Evolutionary conservation across 441 rosid species (phyloP).

Genomic region (Populus hybrid): DNA sequence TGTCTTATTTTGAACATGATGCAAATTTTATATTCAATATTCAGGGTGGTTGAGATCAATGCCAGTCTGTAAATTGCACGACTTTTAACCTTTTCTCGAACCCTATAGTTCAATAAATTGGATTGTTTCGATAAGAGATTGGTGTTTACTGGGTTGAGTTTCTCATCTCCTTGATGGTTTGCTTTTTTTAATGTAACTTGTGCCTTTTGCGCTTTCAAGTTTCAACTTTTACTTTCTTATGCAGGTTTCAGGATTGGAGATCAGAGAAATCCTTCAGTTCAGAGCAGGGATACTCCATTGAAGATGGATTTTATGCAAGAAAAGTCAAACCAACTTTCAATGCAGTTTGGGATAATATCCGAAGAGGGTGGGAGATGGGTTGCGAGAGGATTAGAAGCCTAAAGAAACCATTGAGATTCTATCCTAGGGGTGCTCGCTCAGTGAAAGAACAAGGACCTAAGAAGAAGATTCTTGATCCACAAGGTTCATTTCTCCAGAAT

Average conservation of each 20-base stretch:
- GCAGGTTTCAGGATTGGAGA: slow-evolving; percentile 51
- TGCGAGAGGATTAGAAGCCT: slow-evolving; percentile 46
- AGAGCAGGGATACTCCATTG: slow-evolving; percentile 11
- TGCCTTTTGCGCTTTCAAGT: no score
- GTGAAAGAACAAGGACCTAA: slow-evolving; percentile 16
- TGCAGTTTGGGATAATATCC: no score
- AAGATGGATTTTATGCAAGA: slow-evolving; percentile 22
- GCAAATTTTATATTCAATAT: not conserved
- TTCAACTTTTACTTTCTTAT: slow-evolving; percentile 2
- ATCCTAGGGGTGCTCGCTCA: slow-evolving; percentile 16
- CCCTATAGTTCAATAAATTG: not conserved
- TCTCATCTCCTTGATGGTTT: not conserved
- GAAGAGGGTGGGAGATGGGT: slow-evolving; percentile 40
- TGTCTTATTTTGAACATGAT: not conserved
- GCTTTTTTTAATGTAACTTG: not conserved
- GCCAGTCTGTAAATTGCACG: not conserved
- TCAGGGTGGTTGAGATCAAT: not conserved
- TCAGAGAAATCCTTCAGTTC: slow-evolving; percentile 33
- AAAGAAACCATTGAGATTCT: slow-evolving; percentile 32
- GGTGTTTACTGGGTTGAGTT: not conserved
- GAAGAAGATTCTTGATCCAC: slow-evolving; percentile 70
- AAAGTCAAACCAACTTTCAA: slow-evolving; percentile 29
- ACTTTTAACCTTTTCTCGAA: no score
- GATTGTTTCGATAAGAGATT: not conserved
- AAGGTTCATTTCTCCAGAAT: slow-evolving; percentile 58